These are phyloP conservation scores for Fusarium hostae DNA, from an alignment of 2,329 filamentous ascomycete genomes.

Conservation along the genomic window DNA sequence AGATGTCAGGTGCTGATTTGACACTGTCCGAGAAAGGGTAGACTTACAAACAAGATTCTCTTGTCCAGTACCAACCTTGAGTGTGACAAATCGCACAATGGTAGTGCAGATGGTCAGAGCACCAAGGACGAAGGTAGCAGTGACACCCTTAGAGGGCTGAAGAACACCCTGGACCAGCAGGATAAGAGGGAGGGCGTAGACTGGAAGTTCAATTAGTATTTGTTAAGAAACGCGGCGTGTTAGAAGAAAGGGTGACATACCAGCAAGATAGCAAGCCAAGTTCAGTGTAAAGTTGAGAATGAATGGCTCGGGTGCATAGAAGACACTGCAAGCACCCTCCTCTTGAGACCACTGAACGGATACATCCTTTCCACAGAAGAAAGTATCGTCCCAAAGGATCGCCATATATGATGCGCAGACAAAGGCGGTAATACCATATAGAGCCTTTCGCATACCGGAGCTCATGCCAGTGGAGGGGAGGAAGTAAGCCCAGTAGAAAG, in stretches of 20 bases:
- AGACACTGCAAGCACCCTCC: slow-evolving; percentile 51
- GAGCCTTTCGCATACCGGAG: slow-evolving; percentile 42
- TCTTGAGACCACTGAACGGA: slow-evolving; percentile 51
- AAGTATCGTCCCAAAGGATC: slow-evolving; percentile 50
- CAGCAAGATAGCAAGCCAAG: slow-evolving; percentile 48
- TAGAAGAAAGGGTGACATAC: slow-evolving; percentile 17
- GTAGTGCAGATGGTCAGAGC: slow-evolving; percentile 34
- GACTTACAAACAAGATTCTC: slow-evolving; percentile 40
- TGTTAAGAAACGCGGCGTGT: accelerated
- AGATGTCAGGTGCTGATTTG: background rate
- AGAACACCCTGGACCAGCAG: slow-evolving; percentile 44
- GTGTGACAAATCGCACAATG: slow-evolving; percentile 27
- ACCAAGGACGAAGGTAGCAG: slow-evolving; percentile 32
- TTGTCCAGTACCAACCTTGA: slow-evolving; percentile 38
- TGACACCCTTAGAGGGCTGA: slow-evolving; percentile 24
- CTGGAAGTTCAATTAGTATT: slow-evolving; percentile 15
- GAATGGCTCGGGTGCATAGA: slow-evolving; percentile 49
- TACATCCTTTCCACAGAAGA: slow-evolving; percentile 50
- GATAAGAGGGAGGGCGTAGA: slow-evolving; percentile 48
- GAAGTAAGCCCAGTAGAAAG: slow-evolving; percentile 52
- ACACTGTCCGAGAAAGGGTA: accelerated
- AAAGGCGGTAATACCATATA: slow-evolving; percentile 48
- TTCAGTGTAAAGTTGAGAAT: slow-evolving; percentile 51
- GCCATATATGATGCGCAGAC: slow-evolving; percentile 46
- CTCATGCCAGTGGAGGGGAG: slow-evolving; percentile 36